Percentiles rank a stretch among this genome's conserved stretches.
phyloP scores from a whole-genome alignment of 352 stramenopile genomes.

The Globisporangium cederbergense region DNA sequence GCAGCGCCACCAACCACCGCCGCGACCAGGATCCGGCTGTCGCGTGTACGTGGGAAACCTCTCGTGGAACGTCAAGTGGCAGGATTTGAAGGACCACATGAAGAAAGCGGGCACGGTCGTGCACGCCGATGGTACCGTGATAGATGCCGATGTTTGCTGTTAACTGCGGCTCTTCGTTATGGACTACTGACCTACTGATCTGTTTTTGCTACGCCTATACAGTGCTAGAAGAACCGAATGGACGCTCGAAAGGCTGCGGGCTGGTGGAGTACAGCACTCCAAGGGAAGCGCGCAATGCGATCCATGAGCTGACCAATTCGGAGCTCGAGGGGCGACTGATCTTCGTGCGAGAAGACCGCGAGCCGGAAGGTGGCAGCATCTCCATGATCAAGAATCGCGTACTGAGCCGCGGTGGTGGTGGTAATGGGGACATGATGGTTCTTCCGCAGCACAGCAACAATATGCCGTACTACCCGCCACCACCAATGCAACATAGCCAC shows the following conservation, averaged over 20 bases:
- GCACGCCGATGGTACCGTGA: constrained; percentile 57
- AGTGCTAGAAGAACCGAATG: constrained; percentile 79
- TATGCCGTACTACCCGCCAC: constrained; percentile 8
- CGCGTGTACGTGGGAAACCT: constrained; percentile 92
- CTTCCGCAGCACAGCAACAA: not conserved
- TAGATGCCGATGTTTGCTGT: not conserved
- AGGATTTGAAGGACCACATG: constrained; percentile 97
- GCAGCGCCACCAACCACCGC: constrained; percentile 22
- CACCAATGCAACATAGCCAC: constrained; percentile 5
- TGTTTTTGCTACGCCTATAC: not conserved
- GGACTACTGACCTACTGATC: not conserved
- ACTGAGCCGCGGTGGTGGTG: not conserved
- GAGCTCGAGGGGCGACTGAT: constrained; percentile 90
- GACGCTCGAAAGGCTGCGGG: constrained; percentile 89
- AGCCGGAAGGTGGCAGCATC: constrained; percentile 68
- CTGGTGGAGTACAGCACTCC: constrained; percentile 64
- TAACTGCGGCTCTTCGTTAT: not conserved
- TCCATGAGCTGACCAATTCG: constrained; percentile 89
- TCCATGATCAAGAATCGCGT: constrained; percentile 54
- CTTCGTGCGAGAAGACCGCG: constrained; percentile 85
- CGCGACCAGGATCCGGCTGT: constrained; percentile 36
- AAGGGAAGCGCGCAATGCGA: constrained; percentile 84
- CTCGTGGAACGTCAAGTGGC: constrained; percentile 91
- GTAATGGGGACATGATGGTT: not conserved
- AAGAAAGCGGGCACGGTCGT: constrained; percentile 81